Evolutionary conservation across 805 yeast species (phyloP).

Genomic region (Cyberlindnera xylosilytica): DNA sequence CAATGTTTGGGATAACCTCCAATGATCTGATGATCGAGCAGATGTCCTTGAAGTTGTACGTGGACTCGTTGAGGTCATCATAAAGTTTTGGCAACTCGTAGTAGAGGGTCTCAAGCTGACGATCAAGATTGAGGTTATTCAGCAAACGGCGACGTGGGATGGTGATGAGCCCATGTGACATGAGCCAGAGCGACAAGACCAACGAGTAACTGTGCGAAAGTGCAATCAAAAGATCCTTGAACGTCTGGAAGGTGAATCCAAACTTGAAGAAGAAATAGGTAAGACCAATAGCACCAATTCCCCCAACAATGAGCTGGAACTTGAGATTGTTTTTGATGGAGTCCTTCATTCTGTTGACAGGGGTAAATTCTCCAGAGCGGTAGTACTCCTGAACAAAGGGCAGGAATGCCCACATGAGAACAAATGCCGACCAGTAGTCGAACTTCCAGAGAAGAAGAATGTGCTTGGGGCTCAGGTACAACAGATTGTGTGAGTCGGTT

Average conservation of each 20-base stretch:
- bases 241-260: conserved; percentile 50
- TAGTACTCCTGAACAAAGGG: conserved; percentile 74
- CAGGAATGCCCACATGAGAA: conserved; percentile 72
- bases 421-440: conserved; percentile 77
- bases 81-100: conserved; percentile 52
- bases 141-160: conserved; percentile 51
- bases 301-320: conserved; percentile 58
- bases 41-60: conserved; percentile 58
- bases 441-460: conserved; percentile 65
- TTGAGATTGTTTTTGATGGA: conserved; percentile 54
- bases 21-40: conserved; percentile 56
- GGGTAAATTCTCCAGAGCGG: conserved; percentile 62
- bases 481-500: conserved; percentile 30
- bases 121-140: conserved; percentile 34
- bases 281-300: conserved; percentile 49
- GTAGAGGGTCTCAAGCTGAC: conserved; percentile 40
- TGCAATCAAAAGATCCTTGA: conserved; percentile 70
- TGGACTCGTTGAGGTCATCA: conserved; percentile 62
- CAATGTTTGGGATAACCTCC: conserved; percentile 24
- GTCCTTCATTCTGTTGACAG: conserved; percentile 45
- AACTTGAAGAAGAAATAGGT: conserved; percentile 56
- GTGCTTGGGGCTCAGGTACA: conserved; percentile 45
- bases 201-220: conserved; percentile 75
- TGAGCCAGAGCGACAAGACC: conserved; percentile 72
- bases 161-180: conserved; percentile 77